Evolutionary conservation across 768 basidiomycete genomes (phyloP), one percentile per base, ranked within the genome.

Genomic region (Pleurotus djamor): DNA sequence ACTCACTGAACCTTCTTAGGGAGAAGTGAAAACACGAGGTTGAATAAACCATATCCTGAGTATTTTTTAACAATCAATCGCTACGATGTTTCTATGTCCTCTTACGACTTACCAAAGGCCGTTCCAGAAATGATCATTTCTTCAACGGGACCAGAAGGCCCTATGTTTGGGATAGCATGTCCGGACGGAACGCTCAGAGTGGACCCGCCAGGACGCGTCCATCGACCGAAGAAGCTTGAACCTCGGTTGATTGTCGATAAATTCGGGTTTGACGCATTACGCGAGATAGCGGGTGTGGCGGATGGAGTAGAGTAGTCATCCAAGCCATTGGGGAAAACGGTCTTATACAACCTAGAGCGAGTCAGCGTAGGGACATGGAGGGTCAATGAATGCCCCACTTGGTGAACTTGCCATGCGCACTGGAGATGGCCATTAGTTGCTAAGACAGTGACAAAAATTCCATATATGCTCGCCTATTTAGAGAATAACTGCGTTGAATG

Each of bases 1-100:
- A 38, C 83, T 57, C 62, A 89, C 88, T 88, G 85, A 57, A 87
- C 74, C 65, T 82, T 85, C 61, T 85, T 84, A 14, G 91, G 92
- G 12, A 93, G 72, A 14, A 93, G 70, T 3, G 89, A 91, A 60
- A 93, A 85, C 8, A 92, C 86, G 49, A 93, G 79, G 67, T 92
- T 92, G 73, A 93, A 93, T 28, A 93, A 67, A 0, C 90, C 89
- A 65, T 76, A 86, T 0, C 83, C 80, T 76, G 58, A 49, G 3
- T 21, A 38, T 33, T 56, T 45, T 2, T 57, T 38, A 48, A 45
- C 16, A 60, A 45, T 14, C 3, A 36, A 2, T 36, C 7, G 44
- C 32, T 41, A 1, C 21, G 3, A 28, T 28, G 21, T 28, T 28
- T 28, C 21, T 28, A 28, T 28, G 2, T 28, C 3, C 21, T 3